phyloP scores from a whole-genome alignment of 78 protist species.

The Protostelium mycophagum region DNA sequence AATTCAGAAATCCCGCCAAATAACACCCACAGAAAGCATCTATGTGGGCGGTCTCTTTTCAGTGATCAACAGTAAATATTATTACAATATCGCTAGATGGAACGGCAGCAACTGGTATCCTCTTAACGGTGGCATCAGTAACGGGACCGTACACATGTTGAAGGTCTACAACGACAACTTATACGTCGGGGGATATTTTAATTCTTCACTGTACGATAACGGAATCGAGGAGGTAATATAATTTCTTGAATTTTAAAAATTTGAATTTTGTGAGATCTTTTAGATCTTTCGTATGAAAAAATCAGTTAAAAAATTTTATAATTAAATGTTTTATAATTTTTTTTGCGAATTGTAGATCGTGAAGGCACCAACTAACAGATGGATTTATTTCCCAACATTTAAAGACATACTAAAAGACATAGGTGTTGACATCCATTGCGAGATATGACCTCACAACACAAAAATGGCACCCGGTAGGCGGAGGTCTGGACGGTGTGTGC shows the following conservation, averaged over 20 bases:
- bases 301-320: too few relatives aligned
- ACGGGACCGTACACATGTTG: neutral
- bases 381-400: too few relatives aligned
- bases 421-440: neutral
- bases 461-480: neutral
- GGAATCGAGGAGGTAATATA: too few relatives aligned
- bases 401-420: too few relatives aligned
- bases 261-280: too few relatives aligned
- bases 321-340: too few relatives aligned
- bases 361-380: too few relatives aligned
- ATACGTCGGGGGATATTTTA: neutral
- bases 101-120: neutral
- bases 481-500: neutral
- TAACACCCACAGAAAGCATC: neutral
- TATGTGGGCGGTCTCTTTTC: neutral
- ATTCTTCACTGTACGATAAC: neutral
- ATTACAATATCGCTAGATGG: neutral
- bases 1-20: too few relatives aligned
- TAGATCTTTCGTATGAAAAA: too few relatives aligned
- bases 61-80: neutral
- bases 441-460: neutral
- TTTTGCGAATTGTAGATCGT: too few relatives aligned
- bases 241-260: too few relatives aligned
- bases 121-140: neutral
- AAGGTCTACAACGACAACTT: neutral